phyloP scores from a whole-genome alignment of 768 basidiomycete genomes.

The Gloeostereum incarnatum region DNA sequence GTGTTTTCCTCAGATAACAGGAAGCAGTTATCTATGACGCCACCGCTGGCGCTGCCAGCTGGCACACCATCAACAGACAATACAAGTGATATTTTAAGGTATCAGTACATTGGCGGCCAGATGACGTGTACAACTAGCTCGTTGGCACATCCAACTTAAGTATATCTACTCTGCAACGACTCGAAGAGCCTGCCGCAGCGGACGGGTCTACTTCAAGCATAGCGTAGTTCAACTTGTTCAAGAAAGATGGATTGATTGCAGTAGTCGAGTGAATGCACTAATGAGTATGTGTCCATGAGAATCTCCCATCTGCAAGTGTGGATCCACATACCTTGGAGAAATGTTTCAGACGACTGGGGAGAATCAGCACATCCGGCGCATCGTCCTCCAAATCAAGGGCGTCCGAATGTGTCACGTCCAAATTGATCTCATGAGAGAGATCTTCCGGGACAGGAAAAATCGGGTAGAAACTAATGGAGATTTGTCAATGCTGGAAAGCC shows the following conservation, averaged over 20 bases:
- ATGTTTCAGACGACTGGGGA: slow-evolving; percentile 84
- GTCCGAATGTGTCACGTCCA: slow-evolving; percentile 76
- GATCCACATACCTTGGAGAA: slow-evolving; percentile 64
- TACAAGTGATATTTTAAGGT: too few species aligned
- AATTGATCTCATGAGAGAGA: slow-evolving; percentile 71
- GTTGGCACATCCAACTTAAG: too few species aligned
- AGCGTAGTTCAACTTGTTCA: slow-evolving; percentile 53
- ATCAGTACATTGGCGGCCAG: too few species aligned
- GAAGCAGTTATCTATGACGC: too few species aligned
- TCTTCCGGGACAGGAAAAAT: slow-evolving; percentile 82
- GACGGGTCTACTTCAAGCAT: slow-evolving; percentile 24
- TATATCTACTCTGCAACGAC: too few species aligned
- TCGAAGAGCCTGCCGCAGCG: slow-evolving; percentile 14
- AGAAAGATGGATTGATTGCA: slow-evolving; percentile 80
- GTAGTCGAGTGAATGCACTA: slow-evolving; percentile 72
- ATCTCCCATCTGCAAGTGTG: neutral
- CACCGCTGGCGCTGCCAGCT: too few species aligned
- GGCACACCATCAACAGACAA: too few species aligned
- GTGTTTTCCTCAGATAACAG: too few species aligned
- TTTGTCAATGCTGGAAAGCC: neutral
- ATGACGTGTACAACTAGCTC: too few species aligned
- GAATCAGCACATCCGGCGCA: slow-evolving; percentile 76
- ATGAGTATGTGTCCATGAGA: slow-evolving; percentile 1
- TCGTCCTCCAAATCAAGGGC: slow-evolving; percentile 26
- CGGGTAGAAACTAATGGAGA: slow-evolving; percentile 74